Conservation (phyloP, 2,329 filamentous ascomycete genomes). For the Colletotrichum sansevieriae region DNA sequence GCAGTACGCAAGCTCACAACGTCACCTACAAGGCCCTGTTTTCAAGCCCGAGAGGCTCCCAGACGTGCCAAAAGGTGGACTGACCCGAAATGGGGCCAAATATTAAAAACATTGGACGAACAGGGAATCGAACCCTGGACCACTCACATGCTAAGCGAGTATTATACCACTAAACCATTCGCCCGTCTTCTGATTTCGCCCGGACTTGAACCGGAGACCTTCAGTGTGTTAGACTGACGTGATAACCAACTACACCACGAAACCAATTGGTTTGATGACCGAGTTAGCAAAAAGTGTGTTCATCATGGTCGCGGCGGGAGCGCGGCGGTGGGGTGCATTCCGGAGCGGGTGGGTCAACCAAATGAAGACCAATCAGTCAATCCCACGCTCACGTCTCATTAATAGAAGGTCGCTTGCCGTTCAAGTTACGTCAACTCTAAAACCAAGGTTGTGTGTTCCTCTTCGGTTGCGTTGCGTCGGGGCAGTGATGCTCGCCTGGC, state of each 20-base stretch:
- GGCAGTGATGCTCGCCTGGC: neutral
- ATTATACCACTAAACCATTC: conserved; percentile 42
- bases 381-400: conserved; percentile 3
- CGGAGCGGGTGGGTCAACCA: conserved; percentile 26
- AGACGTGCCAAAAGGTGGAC: neutral
- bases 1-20: no score
- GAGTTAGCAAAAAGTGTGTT: fast-evolving
- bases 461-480: conserved; percentile 12
- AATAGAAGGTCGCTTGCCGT: conserved; percentile 17
- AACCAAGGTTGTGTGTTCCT: conserved; percentile 10
- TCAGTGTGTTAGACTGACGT: conserved; percentile 60
- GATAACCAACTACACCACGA: conserved; percentile 59
- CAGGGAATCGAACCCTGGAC: conserved; percentile 42
- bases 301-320: neutral
- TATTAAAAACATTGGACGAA: conserved; percentile 30
- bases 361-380: conserved; percentile 31
- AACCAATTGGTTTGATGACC: conserved; percentile 18
- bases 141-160: conserved; percentile 41
- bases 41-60: neutral
- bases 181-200: conserved; percentile 33
- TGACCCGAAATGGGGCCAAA: neutral
- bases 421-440: neutral
- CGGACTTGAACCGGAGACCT: conserved; percentile 42
- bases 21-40: no score
- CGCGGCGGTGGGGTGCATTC: conserved; percentile 21